phyloP scores from a whole-genome alignment of 768 basidiomycete genomes.

The Brasilioporus rufonigricans region DNA sequence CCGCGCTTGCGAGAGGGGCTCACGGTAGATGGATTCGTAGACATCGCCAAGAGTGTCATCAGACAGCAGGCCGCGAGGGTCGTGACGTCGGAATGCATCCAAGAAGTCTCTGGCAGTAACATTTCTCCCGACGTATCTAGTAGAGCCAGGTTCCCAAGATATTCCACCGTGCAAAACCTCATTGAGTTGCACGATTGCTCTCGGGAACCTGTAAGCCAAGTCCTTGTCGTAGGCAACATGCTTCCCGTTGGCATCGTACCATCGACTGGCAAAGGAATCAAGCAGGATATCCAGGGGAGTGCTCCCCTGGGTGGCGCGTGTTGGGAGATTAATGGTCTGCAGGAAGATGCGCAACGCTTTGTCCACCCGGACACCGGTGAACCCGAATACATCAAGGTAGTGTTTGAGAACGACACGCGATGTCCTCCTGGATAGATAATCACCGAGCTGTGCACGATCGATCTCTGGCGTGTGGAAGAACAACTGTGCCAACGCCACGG shows the following conservation, averaged over 20 bases:
- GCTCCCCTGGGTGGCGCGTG: constrained; percentile 33
- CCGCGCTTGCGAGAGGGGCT: constrained; percentile 71
- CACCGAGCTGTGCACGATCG: constrained; percentile 78
- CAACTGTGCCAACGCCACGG: constrained; percentile 70
- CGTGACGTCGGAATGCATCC: constrained; percentile 77
- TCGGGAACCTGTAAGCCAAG: constrained; percentile 70
- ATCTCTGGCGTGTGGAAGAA: constrained; percentile 82
- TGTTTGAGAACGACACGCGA: constrained; percentile 76
- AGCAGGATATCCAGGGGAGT: constrained; percentile 57
- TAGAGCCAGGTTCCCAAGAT: constrained; percentile 56
- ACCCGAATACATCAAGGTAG: constrained; percentile 87
- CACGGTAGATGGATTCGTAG: constrained; percentile 72
- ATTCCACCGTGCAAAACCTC: constrained; percentile 81
- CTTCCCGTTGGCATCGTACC: constrained; percentile 86
- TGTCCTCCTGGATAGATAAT: constrained; percentile 73
- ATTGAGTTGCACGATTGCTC: constrained; percentile 84
- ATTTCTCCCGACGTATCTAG: constrained; percentile 52
- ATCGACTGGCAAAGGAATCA: constrained; percentile 81
- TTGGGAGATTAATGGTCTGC: constrained; percentile 70
- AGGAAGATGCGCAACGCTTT: constrained; percentile 88
- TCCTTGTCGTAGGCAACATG: constrained; percentile 81
- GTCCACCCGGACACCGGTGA: constrained; percentile 80
- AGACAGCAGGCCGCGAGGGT: constrained; percentile 64
- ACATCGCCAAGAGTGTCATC: constrained; percentile 77
- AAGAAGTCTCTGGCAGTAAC: constrained; percentile 78